A percentile compares a stretch with the other conserved stretches of the same genome.
Evolutionary conservation across 495 filamentous ascomycete genomes (phyloP).

Genomic region (Annulohypoxylon nitens): DNA sequence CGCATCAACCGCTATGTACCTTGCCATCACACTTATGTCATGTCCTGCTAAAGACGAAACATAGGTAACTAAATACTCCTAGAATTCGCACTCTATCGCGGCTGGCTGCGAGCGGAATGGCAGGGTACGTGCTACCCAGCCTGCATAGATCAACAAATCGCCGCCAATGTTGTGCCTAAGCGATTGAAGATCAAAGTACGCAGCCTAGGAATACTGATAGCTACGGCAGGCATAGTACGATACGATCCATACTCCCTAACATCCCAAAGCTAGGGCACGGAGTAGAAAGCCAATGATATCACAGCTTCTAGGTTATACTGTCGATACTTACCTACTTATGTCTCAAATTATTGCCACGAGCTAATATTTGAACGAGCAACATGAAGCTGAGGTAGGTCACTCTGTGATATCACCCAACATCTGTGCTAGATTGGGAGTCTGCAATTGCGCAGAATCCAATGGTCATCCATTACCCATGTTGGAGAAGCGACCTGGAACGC

Average conservation of each 20-base stretch:
- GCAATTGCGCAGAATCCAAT: constrained; percentile 9
- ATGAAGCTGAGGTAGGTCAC: constrained; percentile 14
- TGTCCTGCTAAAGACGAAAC: constrained; percentile 22
- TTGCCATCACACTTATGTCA: constrained; percentile 39
- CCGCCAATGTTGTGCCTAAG: constrained; percentile 28
- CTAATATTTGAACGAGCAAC: constrained; percentile 20
- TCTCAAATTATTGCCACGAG: constrained; percentile 38
- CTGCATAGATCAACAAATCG: constrained; percentile 43
- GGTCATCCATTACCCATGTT: neutral
- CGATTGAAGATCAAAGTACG: constrained; percentile 14
- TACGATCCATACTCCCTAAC: neutral
- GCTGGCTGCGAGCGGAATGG: constrained; percentile 10
- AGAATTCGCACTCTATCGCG: constrained; percentile 19
- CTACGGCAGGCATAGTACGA: constrained; percentile 2
- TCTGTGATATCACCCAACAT: constrained; percentile 30
- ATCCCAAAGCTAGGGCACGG: neutral
- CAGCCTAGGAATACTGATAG: constrained; percentile 12
- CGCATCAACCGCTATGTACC: constrained; percentile 18
- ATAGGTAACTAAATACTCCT: constrained; percentile 7
- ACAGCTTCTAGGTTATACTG: neutral
- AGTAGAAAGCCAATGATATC: neutral
- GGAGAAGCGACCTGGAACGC: neutral
- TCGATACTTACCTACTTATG: constrained; percentile 6
- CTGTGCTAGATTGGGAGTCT: constrained; percentile 20
- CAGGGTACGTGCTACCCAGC: constrained; percentile 31